Evolutionary conservation across 1,284 basidiomycete species (phyloP).

Genomic region (Apiotrichum veenhuisii): DNA sequence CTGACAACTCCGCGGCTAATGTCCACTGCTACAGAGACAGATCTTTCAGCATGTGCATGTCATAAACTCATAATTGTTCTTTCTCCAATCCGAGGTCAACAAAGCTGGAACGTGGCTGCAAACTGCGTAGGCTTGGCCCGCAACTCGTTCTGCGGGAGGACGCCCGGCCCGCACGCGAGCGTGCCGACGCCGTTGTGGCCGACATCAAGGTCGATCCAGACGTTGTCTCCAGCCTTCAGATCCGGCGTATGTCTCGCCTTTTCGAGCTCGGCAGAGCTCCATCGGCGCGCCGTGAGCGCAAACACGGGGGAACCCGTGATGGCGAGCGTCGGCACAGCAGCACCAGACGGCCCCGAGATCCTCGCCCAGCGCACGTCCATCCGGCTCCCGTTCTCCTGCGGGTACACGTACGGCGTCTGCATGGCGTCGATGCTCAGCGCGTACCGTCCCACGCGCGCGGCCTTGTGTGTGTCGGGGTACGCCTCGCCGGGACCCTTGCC

Average conservation of each 20-base stretch:
- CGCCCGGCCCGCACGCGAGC: slow-evolving; percentile 16
- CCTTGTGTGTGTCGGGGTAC: slow-evolving; percentile 18
- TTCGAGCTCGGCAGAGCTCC: slow-evolving; percentile 15
- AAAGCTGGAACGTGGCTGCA: not conserved
- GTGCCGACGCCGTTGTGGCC: slow-evolving; percentile 17
- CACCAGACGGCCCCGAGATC: too few species aligned
- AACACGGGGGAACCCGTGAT: not conserved
- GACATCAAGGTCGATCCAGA: slow-evolving; percentile 23
- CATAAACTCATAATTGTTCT: too few species aligned
- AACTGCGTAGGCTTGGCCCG: slow-evolving; percentile 2
- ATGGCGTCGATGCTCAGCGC: slow-evolving; percentile 17
- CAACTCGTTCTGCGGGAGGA: slow-evolving; percentile 11
- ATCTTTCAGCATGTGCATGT: too few species aligned
- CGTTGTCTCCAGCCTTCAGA: slow-evolving; percentile 8
- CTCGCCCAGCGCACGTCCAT: slow-evolving; percentile 19
- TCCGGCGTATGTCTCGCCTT: slow-evolving; percentile 15
- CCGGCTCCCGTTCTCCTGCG: slow-evolving; percentile 25
- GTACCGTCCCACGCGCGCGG: slow-evolving; percentile 10
- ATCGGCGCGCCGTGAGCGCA: slow-evolving; percentile 16
- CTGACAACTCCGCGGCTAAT: too few species aligned
- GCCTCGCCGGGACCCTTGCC: slow-evolving; percentile 22
- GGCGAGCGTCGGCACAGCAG: too few species aligned
- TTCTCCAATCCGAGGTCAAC: too few species aligned
- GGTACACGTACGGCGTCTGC: slow-evolving; percentile 26
- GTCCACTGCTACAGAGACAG: too few species aligned